Evolutionary conservation across 1,284 basidiomycete genomes (phyloP).

Genomic region (Blastosporella zonata): DNA sequence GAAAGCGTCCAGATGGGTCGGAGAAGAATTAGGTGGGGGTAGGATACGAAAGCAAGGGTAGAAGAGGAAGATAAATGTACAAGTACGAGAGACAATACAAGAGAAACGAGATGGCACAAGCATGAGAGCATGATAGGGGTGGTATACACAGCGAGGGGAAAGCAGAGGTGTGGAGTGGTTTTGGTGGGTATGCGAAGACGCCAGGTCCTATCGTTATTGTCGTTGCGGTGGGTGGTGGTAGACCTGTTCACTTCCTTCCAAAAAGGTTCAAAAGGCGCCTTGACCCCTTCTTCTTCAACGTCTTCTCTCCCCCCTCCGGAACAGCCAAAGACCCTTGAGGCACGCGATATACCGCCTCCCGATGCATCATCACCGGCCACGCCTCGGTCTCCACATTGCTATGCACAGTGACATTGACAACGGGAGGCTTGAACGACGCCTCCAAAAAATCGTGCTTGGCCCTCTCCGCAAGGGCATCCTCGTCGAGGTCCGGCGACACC

Average conservation of each 20-base stretch:
- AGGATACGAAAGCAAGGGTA: no score
- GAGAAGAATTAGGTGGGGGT: no score
- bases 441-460: constrained; percentile 31
- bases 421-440: constrained; percentile 27
- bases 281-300: constrained; percentile 17
- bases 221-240: neutral
- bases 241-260: constrained; percentile 10
- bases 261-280: constrained; percentile 14
- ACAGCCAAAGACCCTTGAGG: neutral
- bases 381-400: neutral
- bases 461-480: constrained; percentile 10
- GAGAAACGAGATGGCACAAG: no score
- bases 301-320: neutral
- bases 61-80: no score
- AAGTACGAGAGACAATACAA: no score
- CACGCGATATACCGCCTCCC: neutral
- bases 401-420: neutral
- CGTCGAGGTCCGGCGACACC: constrained; percentile 10
- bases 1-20: no score
- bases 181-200: no score
- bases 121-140: no score
- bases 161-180: no score
- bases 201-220: no score
- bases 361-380: neutral
- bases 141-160: no score